These are phyloP conservation scores for Phytopythium sindhum DNA, from an alignment of 352 stramenopile species.

Conservation along the genomic window DNA sequence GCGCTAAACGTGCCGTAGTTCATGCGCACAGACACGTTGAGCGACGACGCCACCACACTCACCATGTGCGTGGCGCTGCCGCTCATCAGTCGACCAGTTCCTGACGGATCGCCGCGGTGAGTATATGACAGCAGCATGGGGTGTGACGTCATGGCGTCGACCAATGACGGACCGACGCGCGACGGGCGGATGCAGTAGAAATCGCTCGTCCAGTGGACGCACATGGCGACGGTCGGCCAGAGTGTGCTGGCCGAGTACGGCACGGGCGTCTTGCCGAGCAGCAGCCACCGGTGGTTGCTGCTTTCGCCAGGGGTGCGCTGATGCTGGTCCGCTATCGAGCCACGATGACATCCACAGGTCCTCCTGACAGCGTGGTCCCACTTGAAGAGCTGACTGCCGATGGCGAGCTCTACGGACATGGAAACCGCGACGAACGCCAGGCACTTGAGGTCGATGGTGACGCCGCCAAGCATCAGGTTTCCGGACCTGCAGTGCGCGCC, in stretches of 20 bases:
- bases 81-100: background rate
- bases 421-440: constrained; percentile 17
- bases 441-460: constrained; percentile 33
- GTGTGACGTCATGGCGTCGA: background rate
- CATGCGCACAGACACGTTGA: background rate
- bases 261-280: constrained; percentile 13
- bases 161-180: background rate
- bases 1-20: background rate
- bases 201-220: constrained; percentile 28
- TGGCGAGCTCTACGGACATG: constrained; percentile 1
- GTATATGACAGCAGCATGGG: background rate
- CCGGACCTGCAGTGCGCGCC: constrained; percentile 16
- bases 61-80: background rate
- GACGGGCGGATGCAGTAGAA: constrained; percentile 24
- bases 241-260: constrained; percentile 28
- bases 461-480: constrained; percentile 16
- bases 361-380: background rate
- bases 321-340: background rate
- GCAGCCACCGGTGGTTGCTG: background rate
- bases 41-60: background rate
- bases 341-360: background rate
- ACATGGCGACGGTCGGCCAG: constrained; percentile 24
- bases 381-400: background rate
- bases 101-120: background rate
- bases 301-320: background rate